Conservation (phyloP, 2,329 filamentous ascomycete species). For the Arthrobotrys entomopaga region DNA sequence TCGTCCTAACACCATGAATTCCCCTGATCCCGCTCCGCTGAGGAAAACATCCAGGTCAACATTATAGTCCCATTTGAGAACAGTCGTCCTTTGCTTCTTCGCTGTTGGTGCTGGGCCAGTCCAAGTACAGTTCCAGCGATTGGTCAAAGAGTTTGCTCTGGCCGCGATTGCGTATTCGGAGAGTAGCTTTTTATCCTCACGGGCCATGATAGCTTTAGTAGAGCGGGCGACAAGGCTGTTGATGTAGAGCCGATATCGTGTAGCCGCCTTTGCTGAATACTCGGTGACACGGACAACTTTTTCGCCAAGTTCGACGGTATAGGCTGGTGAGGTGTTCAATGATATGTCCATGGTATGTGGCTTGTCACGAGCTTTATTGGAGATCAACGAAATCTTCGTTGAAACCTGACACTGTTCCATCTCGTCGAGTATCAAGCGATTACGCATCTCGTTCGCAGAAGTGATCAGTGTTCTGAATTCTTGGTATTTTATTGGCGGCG, state of each 20-base stretch:
- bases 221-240: constrained; percentile 25
- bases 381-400: constrained; percentile 6
- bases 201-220: constrained; percentile 14
- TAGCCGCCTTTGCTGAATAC: constrained; percentile 32
- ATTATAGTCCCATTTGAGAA: constrained; percentile 30
- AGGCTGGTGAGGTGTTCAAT: constrained; percentile 12
- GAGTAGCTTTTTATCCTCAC: constrained; percentile 23
- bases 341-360: constrained; percentile 2
- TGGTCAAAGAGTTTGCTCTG: constrained; percentile 11
- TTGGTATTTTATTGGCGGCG: constrained; percentile 13
- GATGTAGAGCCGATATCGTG: constrained; percentile 28
- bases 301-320: constrained; percentile 13
- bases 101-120: background rate
- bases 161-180: constrained; percentile 37
- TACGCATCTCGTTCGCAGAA: constrained; percentile 22
- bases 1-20: constrained; percentile 30
- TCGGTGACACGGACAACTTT: constrained; percentile 28
- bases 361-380: constrained; percentile 26
- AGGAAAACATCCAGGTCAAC: constrained; percentile 42
- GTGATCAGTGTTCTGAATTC: constrained; percentile 7
- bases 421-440: constrained; percentile 12
- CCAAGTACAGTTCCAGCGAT: constrained; percentile 23
- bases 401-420: constrained; percentile 11
- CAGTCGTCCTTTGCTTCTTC: constrained; percentile 26
- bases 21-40: constrained; percentile 6